phyloP scores from a whole-genome alignment of 148 eudicot genomes.

The Vaccinium myrtillus region DNA sequence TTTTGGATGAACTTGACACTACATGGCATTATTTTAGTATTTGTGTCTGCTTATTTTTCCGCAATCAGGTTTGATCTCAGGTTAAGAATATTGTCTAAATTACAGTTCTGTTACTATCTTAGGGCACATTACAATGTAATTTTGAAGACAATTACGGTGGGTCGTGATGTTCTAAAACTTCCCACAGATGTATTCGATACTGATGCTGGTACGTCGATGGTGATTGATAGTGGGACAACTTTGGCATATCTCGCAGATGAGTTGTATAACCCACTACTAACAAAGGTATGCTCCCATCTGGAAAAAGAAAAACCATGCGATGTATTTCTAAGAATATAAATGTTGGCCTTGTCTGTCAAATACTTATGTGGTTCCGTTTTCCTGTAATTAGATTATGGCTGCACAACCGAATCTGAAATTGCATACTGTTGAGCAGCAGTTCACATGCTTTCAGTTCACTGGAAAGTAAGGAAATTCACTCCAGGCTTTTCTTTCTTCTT shows the following conservation, averaged over 20 bases:
- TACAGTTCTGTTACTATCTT: conserved; percentile 35
- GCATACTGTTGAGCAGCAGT: conserved; percentile 60
- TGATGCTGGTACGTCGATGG: conserved; percentile 40
- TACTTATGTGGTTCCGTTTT: neutral
- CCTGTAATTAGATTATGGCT: conserved; percentile 47
- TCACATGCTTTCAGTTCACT: conserved; percentile 64
- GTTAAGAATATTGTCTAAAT: conserved; percentile 33
- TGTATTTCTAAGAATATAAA: neutral
- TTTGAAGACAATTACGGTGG: conserved; percentile 71
- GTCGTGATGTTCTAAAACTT: conserved; percentile 47
- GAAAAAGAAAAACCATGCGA: neutral
- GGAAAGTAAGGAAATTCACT: conserved; percentile 52
- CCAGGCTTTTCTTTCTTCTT: neutral
- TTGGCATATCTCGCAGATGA: conserved; percentile 80
- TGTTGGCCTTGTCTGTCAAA: conserved; percentile 12
- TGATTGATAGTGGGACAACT: conserved; percentile 93
- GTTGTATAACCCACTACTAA: conserved; percentile 46
- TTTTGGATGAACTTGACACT: neutral
- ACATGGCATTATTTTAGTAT: neutral
- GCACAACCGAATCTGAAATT: conserved; percentile 50
- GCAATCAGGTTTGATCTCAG: neutral
- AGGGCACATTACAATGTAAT: conserved; percentile 83
- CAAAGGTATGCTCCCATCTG: conserved; percentile 37
- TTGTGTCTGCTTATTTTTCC: conserved; percentile 1
- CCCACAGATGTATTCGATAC: conserved; percentile 34